Evolutionary conservation across 306 rosid genomes (phyloP).

Genomic region (Spatholobus suberectus): DNA sequence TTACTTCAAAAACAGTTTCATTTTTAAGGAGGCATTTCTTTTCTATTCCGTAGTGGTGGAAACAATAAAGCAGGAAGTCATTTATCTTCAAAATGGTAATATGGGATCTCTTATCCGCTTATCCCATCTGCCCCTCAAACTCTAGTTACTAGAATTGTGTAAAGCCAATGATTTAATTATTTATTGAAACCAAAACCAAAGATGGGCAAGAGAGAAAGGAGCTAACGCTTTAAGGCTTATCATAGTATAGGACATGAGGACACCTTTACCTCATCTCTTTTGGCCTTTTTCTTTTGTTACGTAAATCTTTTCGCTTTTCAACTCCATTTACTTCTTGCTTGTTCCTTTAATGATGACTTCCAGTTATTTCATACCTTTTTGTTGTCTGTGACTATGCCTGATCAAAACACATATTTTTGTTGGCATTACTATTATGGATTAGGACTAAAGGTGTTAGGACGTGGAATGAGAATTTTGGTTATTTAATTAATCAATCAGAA

Average conservation of each 20-base stretch:
- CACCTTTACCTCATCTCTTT: conserved; percentile 30
- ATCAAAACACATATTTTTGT: conserved; percentile 15
- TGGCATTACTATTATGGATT: too few species aligned
- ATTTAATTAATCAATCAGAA: conserved; percentile 32
- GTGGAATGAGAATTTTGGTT: conserved; percentile 21
- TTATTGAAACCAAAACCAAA: not conserved
- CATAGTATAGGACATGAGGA: conserved; percentile 13
- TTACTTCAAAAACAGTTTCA: not conserved
- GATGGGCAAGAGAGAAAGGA: conserved; percentile 32
- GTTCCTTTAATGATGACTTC: conserved; percentile 45
- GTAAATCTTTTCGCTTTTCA: conserved; percentile 34
- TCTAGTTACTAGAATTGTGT: conserved; percentile 22
- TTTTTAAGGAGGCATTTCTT: not conserved
- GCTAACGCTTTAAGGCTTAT: not conserved
- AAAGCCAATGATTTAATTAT: conserved; percentile 37
- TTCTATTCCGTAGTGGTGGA: not conserved
- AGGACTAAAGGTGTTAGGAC: conserved; percentile 32
- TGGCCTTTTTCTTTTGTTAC: conserved; percentile 33
- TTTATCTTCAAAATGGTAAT: conserved; percentile 1
- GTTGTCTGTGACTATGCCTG: conserved; percentile 12
- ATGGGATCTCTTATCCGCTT: not conserved
- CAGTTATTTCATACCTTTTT: conserved; percentile 40
- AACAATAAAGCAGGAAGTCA: not conserved
- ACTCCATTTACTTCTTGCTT: conserved; percentile 41
- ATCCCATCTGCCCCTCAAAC: conserved; percentile 8